Evolutionary conservation across 139 green algal species (phyloP).

Genomic region (Pedinophyceae sp.): DNA sequence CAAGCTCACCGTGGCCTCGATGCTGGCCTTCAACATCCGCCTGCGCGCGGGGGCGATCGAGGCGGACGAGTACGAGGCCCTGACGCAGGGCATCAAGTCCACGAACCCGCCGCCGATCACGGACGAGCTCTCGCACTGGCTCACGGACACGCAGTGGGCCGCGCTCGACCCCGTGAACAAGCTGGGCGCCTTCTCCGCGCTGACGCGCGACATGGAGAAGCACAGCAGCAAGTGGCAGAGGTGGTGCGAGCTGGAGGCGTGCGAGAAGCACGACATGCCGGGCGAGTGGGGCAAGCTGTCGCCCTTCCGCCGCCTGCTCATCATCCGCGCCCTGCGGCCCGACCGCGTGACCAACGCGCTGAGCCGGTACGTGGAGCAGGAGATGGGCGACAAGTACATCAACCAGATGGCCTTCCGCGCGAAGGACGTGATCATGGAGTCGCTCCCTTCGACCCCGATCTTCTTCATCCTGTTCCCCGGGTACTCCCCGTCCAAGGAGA

Average conservation of each 20-base stretch:
- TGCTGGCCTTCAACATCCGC: conserved; percentile 47
- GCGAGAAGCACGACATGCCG: conserved; percentile 45
- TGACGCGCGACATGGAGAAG: conserved; percentile 73
- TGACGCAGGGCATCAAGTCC: conserved; percentile 44
- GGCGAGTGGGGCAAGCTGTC: conserved; percentile 53
- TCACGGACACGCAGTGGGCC: conserved; percentile 61
- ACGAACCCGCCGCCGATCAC: conserved; percentile 43
- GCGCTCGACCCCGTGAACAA: conserved; percentile 46
- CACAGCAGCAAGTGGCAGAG: conserved; percentile 55
- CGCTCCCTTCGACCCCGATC: conserved; percentile 44
- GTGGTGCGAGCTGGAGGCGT: conserved; percentile 47
- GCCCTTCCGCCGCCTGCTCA: conserved; percentile 56
- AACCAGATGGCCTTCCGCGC: conserved; percentile 44
- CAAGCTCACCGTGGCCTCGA: conserved; percentile 66
- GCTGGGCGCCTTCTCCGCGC: conserved; percentile 29
- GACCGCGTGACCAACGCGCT: conserved; percentile 68
- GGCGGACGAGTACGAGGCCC: conserved; percentile 45
- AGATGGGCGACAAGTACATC: conserved; percentile 39
- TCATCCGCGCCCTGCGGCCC: conserved; percentile 50
- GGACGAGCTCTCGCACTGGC: conserved; percentile 62
- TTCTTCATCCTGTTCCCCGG: conserved; percentile 84
- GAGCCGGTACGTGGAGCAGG: conserved; percentile 32
- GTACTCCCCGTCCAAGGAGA: conserved; percentile 71
- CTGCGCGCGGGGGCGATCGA: conserved; percentile 33
- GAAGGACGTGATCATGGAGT: conserved; percentile 46